These are phyloP conservation scores for Colletotrichum musae DNA, from an alignment of 2,329 filamentous ascomycete species.

Conservation along the genomic window DNA sequence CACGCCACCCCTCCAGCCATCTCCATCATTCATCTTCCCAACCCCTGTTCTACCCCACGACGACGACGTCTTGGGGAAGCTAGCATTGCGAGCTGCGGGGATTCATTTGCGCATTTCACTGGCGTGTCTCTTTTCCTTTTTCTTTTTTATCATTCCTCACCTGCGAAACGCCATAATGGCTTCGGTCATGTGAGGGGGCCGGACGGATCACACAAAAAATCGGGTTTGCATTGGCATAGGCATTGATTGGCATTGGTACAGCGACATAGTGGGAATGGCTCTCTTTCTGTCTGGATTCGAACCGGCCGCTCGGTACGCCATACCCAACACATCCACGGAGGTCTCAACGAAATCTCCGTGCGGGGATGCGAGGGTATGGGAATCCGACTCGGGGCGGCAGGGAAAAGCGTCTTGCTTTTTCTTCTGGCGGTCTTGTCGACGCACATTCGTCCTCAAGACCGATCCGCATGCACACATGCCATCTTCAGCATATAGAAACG, in stretches of 20 bases:
- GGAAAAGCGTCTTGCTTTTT: neutral
- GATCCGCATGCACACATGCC: neutral
- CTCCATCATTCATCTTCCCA: neutral
- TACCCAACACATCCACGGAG: conserved; percentile 31
- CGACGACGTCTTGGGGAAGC: conserved; percentile 9
- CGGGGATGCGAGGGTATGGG: conserved; percentile 1
- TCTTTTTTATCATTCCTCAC: neutral
- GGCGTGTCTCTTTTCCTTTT: neutral
- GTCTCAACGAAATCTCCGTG: conserved; percentile 26
- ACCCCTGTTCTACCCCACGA: conserved; percentile 21
- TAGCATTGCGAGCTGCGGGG: conserved; percentile 17
- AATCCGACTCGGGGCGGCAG: conserved; percentile 11
- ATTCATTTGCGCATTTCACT: conserved; percentile 27
- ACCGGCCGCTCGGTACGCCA: conserved; percentile 31
- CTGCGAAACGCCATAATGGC: conserved; percentile 16
- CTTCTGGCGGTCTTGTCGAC: neutral
- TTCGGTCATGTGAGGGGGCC: conserved; percentile 33
- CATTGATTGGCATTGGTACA: conserved; percentile 38
- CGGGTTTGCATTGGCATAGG: conserved; percentile 39
- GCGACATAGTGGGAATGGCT: conserved; percentile 28
- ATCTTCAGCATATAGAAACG: conserved; percentile 34
- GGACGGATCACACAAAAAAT: conserved; percentile 18
- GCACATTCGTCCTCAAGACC: neutral
- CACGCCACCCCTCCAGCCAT: conserved; percentile 1
- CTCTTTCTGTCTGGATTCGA: conserved; percentile 6